Conservation (phyloP, 805 yeast species). For the Ogataea polymorpha region DNA sequence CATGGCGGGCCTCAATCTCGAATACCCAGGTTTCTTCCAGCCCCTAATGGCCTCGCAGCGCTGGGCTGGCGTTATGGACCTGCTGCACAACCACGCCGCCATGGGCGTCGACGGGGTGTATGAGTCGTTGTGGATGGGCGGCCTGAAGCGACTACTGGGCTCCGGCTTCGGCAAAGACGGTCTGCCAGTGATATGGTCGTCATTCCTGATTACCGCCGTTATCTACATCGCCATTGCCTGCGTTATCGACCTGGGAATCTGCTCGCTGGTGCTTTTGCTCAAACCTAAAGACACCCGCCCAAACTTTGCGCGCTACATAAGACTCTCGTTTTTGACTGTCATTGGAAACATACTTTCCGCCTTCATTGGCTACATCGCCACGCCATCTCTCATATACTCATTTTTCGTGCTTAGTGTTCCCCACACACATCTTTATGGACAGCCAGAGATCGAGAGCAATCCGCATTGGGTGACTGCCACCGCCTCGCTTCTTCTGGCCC, state of each 20-base stretch:
- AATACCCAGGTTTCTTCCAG: conserved; percentile 62
- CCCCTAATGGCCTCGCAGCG: conserved; percentile 48
- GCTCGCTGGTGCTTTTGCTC: conserved; percentile 8
- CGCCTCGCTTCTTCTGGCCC: conserved; percentile 33
- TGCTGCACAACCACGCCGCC: conserved; percentile 9
- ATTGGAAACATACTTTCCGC: conserved; percentile 35
- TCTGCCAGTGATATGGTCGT: conserved; percentile 8
- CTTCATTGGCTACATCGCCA: conserved; percentile 36
- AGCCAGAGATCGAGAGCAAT: conserved; percentile 12
- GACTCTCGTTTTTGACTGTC: conserved; percentile 26
- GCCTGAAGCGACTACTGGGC: conserved; percentile 37
- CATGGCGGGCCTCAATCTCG: conserved; percentile 50
- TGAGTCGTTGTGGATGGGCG: conserved; percentile 39
- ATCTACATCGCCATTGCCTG: conserved; percentile 26
- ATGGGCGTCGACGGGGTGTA: conserved; percentile 36
- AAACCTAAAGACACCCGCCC: conserved; percentile 10
- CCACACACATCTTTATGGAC: conserved; percentile 19
- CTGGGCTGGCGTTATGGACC: conserved; percentile 54
- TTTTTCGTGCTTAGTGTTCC: conserved; percentile 21
- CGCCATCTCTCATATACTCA: conserved; percentile 44
- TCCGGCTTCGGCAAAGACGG: conserved; percentile 35
- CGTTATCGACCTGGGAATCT: conserved; percentile 12
- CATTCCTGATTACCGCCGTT: conserved; percentile 37
- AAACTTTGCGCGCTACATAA: conserved; percentile 12
- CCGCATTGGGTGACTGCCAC: conserved; percentile 28